Evolutionary conservation across 495 filamentous ascomycete genomes (phyloP), one percentile per base, ranked within the genome.

Genomic region (Staphylotrichum tortipilum): DNA sequence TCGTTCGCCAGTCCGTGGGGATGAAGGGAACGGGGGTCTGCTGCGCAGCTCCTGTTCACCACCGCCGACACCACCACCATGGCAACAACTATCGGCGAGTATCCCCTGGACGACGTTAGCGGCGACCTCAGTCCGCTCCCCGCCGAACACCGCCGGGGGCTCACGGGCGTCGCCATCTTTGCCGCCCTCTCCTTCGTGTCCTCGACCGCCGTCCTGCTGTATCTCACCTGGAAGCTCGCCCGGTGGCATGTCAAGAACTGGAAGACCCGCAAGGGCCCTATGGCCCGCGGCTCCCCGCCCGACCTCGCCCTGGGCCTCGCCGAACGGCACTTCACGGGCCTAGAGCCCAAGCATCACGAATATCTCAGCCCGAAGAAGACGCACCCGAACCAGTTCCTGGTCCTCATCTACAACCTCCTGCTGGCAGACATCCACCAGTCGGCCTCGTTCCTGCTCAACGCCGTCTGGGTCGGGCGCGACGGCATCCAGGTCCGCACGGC

Each of bases 361-460:
- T 12, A 42, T 10, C 38, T 15, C 1, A 30, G 19, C 17, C 37
- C 12, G 14, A 44, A 47, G 35, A 63, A 58, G 47, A 23, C 56
- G 5, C 55, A 60, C 23, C 68, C 65, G 0, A 88, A 88, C 60
- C 85, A 90, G 61, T 87, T 84, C 53, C 72, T 89, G 3, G 55
- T 88, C 35, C 72, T 90, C 12, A 81, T 89, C 36, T 82, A 81
- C 60, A 88, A 88, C 60, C 76, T 89, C 15, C 66, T 89, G 4
- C 58, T 88, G 39, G 85, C 85, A 46, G 85, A 89, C 61, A 69
- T 89, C 39, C 81, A 84, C 56, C 85, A 88, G 61, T 70, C 82
- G 0, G 66, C 78, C 5, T 80, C 82, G 11, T 88, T 88, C 59
- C 50, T 85, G 31, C 70, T 89, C 31, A 86, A 79, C 56, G 65